These are phyloP conservation scores for Lodderomyces pseudojiufengensis DNA, from an alignment of 1,139 yeast genomes.

Conservation along the genomic window DNA sequence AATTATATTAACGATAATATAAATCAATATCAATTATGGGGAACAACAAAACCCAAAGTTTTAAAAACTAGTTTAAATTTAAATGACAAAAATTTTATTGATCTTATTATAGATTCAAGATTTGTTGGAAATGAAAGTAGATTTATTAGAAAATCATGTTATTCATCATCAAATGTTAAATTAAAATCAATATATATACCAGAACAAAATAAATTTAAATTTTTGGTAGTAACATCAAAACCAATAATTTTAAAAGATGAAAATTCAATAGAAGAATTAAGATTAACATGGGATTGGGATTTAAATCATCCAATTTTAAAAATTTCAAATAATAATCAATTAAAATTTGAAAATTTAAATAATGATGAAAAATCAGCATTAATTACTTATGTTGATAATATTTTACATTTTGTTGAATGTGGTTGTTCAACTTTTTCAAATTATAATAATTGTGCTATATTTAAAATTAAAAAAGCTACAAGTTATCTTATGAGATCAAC, in stretches of 20 bases:
- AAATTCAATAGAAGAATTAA: conserved; percentile 54
- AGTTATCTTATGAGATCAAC: conserved; percentile 56
- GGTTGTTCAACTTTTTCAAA: conserved; percentile 59
- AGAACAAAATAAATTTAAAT: conserved; percentile 43
- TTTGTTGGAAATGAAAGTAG: conserved; percentile 73
- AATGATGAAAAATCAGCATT: conserved; percentile 51
- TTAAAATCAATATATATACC: conserved; percentile 52
- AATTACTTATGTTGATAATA: conserved; percentile 58
- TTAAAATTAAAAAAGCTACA: conserved; percentile 60
- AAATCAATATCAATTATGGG: conserved; percentile 80
- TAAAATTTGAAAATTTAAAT: conserved; percentile 46
- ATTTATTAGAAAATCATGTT: conserved; percentile 73
- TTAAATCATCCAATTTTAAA: conserved; percentile 64
- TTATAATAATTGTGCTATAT: conserved; percentile 48
- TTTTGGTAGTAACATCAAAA: conserved; percentile 56
- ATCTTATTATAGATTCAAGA: conserved; percentile 73
- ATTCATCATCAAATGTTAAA: conserved; percentile 61
- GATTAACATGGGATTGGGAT: conserved; percentile 91
- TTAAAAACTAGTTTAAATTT: conserved; percentile 37
- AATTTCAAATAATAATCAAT: conserved; percentile 28
- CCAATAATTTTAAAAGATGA: conserved; percentile 40
- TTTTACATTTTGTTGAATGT: conserved; percentile 54
- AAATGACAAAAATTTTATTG: conserved; percentile 21
- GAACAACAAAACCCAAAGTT: conserved; percentile 81
- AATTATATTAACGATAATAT: conserved; percentile 61